phyloP scores from a whole-genome alignment of 2,329 filamentous ascomycete genomes.

The Talaromyces sp. region DNA sequence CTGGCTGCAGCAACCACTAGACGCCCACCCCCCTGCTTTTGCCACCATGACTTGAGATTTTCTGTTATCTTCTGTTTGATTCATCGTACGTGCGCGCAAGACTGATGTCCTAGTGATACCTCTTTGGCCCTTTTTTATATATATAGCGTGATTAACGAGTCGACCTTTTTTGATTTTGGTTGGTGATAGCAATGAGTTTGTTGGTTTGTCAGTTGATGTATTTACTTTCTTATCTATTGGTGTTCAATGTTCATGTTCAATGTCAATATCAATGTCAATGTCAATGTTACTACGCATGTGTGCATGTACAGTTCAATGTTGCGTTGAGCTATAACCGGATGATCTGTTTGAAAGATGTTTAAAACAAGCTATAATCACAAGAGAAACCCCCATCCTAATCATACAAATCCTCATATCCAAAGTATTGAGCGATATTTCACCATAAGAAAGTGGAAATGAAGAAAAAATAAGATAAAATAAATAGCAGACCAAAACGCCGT shows the following conservation, averaged over 20 bases:
- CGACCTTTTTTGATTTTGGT: not conserved
- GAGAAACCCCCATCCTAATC: not conserved
- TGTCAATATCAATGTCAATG: too few species aligned
- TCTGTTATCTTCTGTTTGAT: not conserved
- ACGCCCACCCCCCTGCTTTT: slow-evolving; percentile 23
- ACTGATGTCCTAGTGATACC: not conserved
- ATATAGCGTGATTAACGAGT: not conserved
- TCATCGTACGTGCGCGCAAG: not conserved
- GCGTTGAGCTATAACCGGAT: too few species aligned
- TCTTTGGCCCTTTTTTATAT: not conserved
- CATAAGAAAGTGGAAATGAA: not conserved
- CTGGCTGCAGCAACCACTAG: slow-evolving; percentile 24
- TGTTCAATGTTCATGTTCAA: too few species aligned
- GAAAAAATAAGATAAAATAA: not conserved
- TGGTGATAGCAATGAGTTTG: too few species aligned
- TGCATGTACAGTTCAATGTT: too few species aligned
- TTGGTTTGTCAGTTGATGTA: not conserved
- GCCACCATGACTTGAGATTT: slow-evolving; percentile 9
- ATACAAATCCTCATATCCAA: not conserved
- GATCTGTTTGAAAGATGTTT: too few species aligned
- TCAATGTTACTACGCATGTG: too few species aligned
- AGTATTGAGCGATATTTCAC: not conserved
- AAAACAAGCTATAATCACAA: too few species aligned
- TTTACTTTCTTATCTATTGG: too few species aligned
- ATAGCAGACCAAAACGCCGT: not conserved